Percentiles rank a stretch among this genome's conserved stretches.
Evolutionary conservation across 1,139 yeast species (phyloP).

Genomic region (Yamadazyma blattariae): DNA sequence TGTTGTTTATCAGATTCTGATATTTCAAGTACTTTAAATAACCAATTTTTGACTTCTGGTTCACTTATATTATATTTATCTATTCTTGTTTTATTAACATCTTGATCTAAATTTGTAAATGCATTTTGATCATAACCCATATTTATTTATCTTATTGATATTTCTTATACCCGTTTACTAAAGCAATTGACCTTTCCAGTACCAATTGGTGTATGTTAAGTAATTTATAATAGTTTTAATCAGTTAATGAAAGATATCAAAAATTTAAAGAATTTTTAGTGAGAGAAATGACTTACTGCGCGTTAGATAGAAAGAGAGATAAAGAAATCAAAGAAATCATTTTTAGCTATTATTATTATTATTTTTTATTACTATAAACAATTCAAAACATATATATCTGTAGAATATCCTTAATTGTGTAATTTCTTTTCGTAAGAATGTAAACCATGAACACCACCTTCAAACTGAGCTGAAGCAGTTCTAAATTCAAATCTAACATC

Average conservation of each 20-base stretch:
- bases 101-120: conserved; percentile 45
- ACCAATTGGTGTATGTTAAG: no score
- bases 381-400: no score
- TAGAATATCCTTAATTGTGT: conserved; percentile 68
- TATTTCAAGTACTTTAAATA: conserved; percentile 27
- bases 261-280: no score
- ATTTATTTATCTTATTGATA: background rate
- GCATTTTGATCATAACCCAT: conserved; percentile 22
- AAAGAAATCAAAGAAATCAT: no score
- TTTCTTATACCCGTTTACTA: background rate
- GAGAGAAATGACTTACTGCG: no score
- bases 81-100: conserved; percentile 44
- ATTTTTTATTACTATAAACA: no score
- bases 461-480: conserved; percentile 98
- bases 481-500: conserved; percentile 92
- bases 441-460: conserved; percentile 97
- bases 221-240: no score
- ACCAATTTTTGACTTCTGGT: conserved; percentile 51
- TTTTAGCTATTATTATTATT: no score
- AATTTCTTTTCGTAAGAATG: conserved; percentile 97
- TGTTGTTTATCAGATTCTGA: conserved; percentile 15
- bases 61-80: conserved; percentile 48
- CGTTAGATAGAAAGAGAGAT: no score
- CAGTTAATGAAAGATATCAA: no score
- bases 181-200: no score